These are phyloP conservation scores for Paulownia fortunei DNA, from an alignment of 257 asterid species.

Conservation along the genomic window DNA sequence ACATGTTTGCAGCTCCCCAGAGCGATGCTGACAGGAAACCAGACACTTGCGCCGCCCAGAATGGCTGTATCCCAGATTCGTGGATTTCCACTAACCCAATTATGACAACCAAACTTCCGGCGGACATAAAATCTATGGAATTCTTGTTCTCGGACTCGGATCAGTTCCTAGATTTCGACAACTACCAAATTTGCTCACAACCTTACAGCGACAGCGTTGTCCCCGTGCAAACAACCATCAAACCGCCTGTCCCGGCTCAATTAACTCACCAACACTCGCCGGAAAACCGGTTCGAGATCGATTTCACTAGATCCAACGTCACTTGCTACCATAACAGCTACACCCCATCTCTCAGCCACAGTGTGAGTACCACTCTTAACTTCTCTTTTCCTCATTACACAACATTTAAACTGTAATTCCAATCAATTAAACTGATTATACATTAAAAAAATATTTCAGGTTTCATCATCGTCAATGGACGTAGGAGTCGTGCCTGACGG, in stretches of 20 bases:
- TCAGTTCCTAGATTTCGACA: conserved; percentile 45
- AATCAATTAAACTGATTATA: no score
- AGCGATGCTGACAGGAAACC: conserved; percentile 24
- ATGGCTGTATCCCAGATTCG: conserved; percentile 26
- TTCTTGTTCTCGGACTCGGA: conserved; percentile 49
- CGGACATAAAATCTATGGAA: conserved; percentile 37
- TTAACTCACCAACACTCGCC: conserved; percentile 34
- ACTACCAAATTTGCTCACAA: conserved; percentile 36
- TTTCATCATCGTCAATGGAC: conserved; percentile 79
- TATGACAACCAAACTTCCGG: conserved; percentile 30
- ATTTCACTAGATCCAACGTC: conserved; percentile 45
- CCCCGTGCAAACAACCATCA: conserved; percentile 44
- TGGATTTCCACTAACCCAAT: conserved; percentile 44
- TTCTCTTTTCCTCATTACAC: no score
- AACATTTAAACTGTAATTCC: no score
- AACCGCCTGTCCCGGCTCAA: conserved; percentile 33
- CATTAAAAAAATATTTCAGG: conserved; percentile 50
- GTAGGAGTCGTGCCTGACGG: conserved; percentile 82
- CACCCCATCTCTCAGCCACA: no score
- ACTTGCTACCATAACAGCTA: no score
- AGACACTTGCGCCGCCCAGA: conserved; percentile 10
- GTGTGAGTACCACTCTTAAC: no score
- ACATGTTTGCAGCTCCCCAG: no score
- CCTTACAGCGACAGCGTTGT: conserved; percentile 48
- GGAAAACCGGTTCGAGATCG: conserved; percentile 48